Base-by-base conservation (phyloP, 805 yeast genomes). In the Wickerhamomyces hampshirensis region DNA sequence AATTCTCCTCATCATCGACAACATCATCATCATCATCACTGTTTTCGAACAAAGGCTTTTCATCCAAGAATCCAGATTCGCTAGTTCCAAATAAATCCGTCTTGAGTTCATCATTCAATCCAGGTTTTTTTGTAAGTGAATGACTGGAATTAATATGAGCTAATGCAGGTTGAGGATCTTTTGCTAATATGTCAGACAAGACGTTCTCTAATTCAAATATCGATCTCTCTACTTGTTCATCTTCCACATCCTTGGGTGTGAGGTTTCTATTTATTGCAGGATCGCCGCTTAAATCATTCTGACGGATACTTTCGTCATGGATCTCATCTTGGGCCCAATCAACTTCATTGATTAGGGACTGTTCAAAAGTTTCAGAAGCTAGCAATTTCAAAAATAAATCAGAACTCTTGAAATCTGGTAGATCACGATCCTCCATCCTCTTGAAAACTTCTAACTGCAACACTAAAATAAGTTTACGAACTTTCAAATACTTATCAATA, bases 351-450 rank as follows among this genome's bases (percentile, higher is more conserved):
- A 53, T 34, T 28, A 54, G 30, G 4, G 56, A 53, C 23, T 51
- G 47, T 29, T 53, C 57, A 44, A 64, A 63, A 1, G 53, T 46
- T 8, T 62, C 68, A 10, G 69, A 64, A 6, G 80, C 71, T 10
- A 81, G 48, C 43, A 75, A 62, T 39, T 75, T 69, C 33, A 75
- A 47, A 49, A 76, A 82, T 1, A 67, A 48, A 30, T 70, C 76
- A 0, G 89, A 80, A 23, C 60, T 62, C 46, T 76, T 76, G 56
- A 85, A 87, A 6, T 66, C 72, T n/a, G 66, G 67, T 44, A 76
- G 72, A 43, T 80, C 80, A 1, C 65, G 59, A 6, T 62, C 60
- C 31, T 71, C 69, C 68, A 88, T 66, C 15, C 67, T 57, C 8
- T 65, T 58, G 44, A 64, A 75, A 0, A 77, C 68, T 8, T 68